Evolutionary conservation across 768 basidiomycete genomes (phyloP), one percentile per base, ranked within the genome.

Genomic region (Mycena galericulata): DNA sequence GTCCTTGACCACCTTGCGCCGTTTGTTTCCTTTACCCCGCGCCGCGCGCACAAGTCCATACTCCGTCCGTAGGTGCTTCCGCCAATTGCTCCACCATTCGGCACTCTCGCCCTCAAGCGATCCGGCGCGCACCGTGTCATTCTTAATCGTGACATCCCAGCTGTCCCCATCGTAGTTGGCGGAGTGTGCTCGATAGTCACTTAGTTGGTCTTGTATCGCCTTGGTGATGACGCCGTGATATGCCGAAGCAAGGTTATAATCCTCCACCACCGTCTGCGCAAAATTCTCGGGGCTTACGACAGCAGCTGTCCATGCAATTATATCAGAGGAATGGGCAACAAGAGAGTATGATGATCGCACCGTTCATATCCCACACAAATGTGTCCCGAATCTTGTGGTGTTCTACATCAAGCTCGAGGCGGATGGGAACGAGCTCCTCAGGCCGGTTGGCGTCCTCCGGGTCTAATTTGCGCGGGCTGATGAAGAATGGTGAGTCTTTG

Each of bases 381-480:
- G 97, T 96, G 77, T 99, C 98, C 29, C 96, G 89, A 85, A 98
- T 91, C 81, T 92, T 94, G 76, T 94, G 91, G 74, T 94, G 93
- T 63, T 98, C 98, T 53, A 97, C 92, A 73, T 99, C 98, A 74
- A 98, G 91, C 78, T 99, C 98, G 57, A 99, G 84, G n/a, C 98
- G 89, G 43, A 99, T 92, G 4, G 98, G 98, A 5, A 99, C 92
- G 29, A 99, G 91, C 73, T 90, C 86, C 75, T 99, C 98, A 15
- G 88, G 85, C 29, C 86, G 83, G 71, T 89, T 85, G 7, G 87
- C 87, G 36, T 90, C 85, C 58, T 88, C 85, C 8, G 82, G 74
- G 10, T 84, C 79, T 26, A 93, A 74, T 71, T 85, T 88, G 62
- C 89, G 82, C 15, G 94, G 93, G 67, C 91, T 67, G 59, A 46